Percentiles rank a stretch among this genome's conserved stretches.
Evolutionary conservation across 495 filamentous ascomycete species (phyloP).

Genomic region (Penicillium paradoxum): DNA sequence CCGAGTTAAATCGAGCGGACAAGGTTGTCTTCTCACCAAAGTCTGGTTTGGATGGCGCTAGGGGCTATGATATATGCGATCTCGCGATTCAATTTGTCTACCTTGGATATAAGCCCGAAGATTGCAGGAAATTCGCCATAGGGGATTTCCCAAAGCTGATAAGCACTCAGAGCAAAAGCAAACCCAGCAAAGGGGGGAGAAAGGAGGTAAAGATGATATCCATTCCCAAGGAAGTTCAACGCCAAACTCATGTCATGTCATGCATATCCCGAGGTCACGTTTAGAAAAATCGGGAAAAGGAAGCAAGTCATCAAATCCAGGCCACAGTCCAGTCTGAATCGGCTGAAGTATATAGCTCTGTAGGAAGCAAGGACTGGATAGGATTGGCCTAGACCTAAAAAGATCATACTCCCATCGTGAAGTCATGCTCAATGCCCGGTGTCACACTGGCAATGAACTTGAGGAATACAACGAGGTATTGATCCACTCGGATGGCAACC

Average conservation of each 20-base stretch:
- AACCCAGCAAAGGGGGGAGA: not conserved
- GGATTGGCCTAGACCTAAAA: not conserved
- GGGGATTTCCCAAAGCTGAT: not conserved
- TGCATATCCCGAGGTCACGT: constrained; percentile 12
- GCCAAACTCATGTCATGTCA: constrained; percentile 19
- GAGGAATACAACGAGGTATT: constrained; percentile 95
- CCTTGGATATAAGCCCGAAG: not conserved
- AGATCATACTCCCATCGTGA: constrained; percentile 86
- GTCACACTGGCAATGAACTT: constrained; percentile 98
- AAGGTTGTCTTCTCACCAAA: not conserved
- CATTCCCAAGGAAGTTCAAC: constrained; percentile 16
- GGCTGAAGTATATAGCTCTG: not conserved
- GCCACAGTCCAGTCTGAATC: not conserved
- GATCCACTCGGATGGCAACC: constrained; percentile 89
- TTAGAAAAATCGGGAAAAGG: not conserved
- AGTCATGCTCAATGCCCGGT: constrained; percentile 95
- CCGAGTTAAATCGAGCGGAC: not conserved
- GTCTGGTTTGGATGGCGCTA: constrained; percentile 3
- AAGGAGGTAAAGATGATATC: not conserved
- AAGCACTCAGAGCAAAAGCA: constrained; percentile 8
- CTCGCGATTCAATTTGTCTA: constrained; percentile 1
- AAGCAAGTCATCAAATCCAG: not conserved
- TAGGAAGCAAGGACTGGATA: not conserved
- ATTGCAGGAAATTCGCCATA: not conserved
- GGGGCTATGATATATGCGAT: constrained; percentile 1